Conservation (phyloP, 73 alveolate species). For the Paramecium sexaurelia region DNA sequence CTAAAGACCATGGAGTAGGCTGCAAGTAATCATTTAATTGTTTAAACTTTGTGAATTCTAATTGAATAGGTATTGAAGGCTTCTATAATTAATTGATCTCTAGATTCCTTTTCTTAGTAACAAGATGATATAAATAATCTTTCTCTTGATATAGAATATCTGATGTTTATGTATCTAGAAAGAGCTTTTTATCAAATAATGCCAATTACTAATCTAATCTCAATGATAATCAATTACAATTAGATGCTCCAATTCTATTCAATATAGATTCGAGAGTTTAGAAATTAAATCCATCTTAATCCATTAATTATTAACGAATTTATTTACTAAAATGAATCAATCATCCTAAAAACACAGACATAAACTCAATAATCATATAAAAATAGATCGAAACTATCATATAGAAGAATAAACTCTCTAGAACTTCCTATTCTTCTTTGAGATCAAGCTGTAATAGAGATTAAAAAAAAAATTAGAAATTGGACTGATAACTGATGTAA, state of each 20-base stretch:
- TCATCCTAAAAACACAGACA: neutral
- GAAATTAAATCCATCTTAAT: neutral
- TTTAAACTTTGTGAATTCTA: neutral
- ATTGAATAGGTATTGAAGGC: neutral
- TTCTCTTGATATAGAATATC: neutral
- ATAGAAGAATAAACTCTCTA: slow-evolving; percentile 40
- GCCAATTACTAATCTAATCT: neutral
- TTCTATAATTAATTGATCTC: neutral
- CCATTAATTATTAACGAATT: slow-evolving; percentile 37
- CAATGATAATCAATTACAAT: neutral
- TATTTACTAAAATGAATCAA: neutral
- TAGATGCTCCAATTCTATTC: neutral
- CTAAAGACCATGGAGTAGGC: slow-evolving; percentile 43
- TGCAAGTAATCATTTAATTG: neutral
- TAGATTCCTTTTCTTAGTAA: neutral
- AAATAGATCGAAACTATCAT: neutral
- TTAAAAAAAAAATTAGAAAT: neutral
- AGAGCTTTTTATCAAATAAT: neutral
- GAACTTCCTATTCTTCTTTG: slow-evolving; percentile 46
- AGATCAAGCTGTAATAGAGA: neutral
- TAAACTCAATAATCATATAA: neutral
- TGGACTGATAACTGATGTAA: slow-evolving; percentile 26
- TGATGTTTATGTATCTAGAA: neutral
- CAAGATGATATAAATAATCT: slow-evolving; percentile 2
- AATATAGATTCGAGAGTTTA: neutral